These are phyloP conservation scores for Colletotrichum abscissum DNA, from an alignment of 2,329 filamentous ascomycete species.

Conservation along the genomic window DNA sequence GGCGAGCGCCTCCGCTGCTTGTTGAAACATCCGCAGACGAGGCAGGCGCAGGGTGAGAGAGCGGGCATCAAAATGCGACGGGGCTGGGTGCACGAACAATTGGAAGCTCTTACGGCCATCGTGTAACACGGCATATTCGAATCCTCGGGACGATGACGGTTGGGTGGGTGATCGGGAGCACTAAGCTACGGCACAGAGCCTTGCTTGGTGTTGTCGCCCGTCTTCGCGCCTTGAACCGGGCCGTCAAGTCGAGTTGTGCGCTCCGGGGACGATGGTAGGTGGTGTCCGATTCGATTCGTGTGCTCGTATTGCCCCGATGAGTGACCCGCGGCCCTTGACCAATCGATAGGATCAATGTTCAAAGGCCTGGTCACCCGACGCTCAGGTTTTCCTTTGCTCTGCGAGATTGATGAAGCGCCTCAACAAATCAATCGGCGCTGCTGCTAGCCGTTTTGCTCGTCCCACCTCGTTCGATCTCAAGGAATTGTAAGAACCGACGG, in stretches of 20 bases:
- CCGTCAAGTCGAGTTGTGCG: constrained; percentile 1
- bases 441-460: constrained; percentile 7
- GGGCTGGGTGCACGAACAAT: neutral
- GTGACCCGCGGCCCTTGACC: neutral
- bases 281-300: constrained; percentile 22
- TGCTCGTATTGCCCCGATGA: neutral
- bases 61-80: neutral
- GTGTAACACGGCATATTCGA: constrained; percentile 16
- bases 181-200: constrained; percentile 2
- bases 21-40: neutral
- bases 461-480: constrained; percentile 16
- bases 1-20: constrained; percentile 11
- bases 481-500: neutral
- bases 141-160: constrained; percentile 11
- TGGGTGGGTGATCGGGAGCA: constrained; percentile 22
- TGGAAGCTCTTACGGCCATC: neutral
- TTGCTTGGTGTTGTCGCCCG: neutral
- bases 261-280: neutral
- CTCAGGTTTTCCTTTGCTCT: constrained; percentile 13
- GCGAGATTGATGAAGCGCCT: neutral
- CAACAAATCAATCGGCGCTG: constrained; percentile 11
- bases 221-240: neutral
- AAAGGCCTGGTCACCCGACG: constrained; percentile 10
- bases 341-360: neutral
- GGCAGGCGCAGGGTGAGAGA: neutral